These are phyloP conservation scores for Agaricus blazei DNA, from an alignment of 768 basidiomycete genomes.

Conservation along the genomic window DNA sequence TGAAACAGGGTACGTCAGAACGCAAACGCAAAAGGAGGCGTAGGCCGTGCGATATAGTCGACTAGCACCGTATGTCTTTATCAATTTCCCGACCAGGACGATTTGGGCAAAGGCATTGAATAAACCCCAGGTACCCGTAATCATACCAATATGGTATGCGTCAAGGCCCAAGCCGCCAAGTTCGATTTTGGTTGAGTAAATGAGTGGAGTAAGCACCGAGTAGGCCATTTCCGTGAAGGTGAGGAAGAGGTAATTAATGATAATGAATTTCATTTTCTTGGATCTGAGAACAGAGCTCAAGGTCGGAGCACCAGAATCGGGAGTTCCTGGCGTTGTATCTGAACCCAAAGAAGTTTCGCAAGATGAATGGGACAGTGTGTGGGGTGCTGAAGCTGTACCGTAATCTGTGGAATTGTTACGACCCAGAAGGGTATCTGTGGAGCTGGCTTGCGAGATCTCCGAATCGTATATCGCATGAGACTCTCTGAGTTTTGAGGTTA, in stretches of 20 bases:
- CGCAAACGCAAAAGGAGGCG: constrained; percentile 17
- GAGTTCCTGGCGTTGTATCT: constrained; percentile 1
- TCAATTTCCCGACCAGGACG: constrained; percentile 43
- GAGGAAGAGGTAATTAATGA: constrained; percentile 28
- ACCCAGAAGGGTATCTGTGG: constrained; percentile 5
- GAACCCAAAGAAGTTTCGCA: constrained; percentile 9
- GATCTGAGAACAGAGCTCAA: constrained; percentile 20
- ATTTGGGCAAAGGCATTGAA: constrained; percentile 47
- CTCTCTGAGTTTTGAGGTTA: constrained; percentile 10
- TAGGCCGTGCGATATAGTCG: constrained; percentile 38
- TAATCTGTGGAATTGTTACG: constrained; percentile 8
- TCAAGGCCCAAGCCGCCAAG: constrained; percentile 64
- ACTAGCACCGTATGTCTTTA: constrained; percentile 51
- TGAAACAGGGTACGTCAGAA: constrained; percentile 29
- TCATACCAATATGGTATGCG: constrained; percentile 56
- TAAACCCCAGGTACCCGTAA: constrained; percentile 44
- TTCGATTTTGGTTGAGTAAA: constrained; percentile 52
- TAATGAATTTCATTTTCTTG: constrained; percentile 24
- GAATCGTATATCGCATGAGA: neutral
- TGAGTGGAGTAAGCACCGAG: constrained; percentile 33
- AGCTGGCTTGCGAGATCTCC: neutral
- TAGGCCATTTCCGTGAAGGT: constrained; percentile 33
- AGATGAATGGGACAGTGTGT: constrained; percentile 2
- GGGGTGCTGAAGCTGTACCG: constrained; percentile 9
- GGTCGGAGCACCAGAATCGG: constrained; percentile 4